A percentile compares a stretch with the other conserved stretches of the same genome.
phyloP scores from a whole-genome alignment of 2,329 filamentous ascomycete genomes.

The Cladobotryum mycophilum region DNA sequence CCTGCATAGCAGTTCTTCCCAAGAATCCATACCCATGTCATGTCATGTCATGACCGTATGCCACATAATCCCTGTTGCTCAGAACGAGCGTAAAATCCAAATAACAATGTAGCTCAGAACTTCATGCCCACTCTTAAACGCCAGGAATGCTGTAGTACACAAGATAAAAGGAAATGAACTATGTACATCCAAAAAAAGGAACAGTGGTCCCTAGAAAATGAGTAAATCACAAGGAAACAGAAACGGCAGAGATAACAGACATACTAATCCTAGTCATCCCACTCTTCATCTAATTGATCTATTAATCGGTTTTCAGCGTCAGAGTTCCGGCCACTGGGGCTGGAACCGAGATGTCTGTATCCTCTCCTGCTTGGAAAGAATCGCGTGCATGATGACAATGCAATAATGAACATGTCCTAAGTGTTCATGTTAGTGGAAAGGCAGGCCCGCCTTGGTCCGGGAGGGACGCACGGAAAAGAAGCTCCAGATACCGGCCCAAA shows the following conservation, averaged over 20 bases:
- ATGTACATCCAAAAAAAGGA: constrained; percentile 3
- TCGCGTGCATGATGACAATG: constrained; percentile 62
- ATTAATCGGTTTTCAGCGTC: constrained; percentile 93
- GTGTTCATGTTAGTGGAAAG: constrained; percentile 20
- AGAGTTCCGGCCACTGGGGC: constrained; percentile 42
- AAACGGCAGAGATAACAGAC: constrained; percentile 7
- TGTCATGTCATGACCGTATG: constrained; percentile 1
- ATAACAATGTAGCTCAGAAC: not conserved
- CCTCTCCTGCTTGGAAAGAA: constrained; percentile 59
- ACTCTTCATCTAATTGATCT: constrained; percentile 93
- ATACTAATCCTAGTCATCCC: constrained; percentile 61
- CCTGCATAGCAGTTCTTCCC: no score
- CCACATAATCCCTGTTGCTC: not conserved
- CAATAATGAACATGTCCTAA: constrained; percentile 61
- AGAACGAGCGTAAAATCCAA: not conserved
- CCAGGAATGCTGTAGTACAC: constrained; percentile 17
- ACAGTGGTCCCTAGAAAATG: constrained; percentile 5
- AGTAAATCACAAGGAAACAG: constrained; percentile 8
- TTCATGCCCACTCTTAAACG: constrained; percentile 1
- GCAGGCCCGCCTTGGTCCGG: constrained; percentile 24
- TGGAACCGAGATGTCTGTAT: constrained; percentile 58
- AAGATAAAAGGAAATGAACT: not conserved
- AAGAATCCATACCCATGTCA: not conserved
- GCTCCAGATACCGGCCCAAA: constrained; percentile 83
- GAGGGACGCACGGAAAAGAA: constrained; percentile 62